These are phyloP conservation scores for Exserohilum turcica DNA, from an alignment of 2,329 filamentous ascomycete species.

Conservation along the genomic window DNA sequence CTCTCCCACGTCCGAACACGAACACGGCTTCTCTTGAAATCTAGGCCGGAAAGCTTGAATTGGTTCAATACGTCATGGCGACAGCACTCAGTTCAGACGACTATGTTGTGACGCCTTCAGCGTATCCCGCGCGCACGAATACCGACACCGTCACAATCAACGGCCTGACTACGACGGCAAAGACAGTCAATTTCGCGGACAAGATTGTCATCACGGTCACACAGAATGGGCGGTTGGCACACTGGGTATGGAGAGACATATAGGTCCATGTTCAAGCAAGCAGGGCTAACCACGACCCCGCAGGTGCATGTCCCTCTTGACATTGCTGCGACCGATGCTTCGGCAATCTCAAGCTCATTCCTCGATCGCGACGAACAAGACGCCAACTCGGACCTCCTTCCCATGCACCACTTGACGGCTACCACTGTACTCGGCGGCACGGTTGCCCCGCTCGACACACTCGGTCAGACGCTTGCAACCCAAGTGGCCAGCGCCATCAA, in stretches of 20 bases:
- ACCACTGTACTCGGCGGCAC: constrained; percentile 86
- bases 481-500: constrained; percentile 84
- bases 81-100: constrained; percentile 13
- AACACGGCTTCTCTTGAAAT: too few species aligned
- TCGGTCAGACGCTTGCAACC: constrained; percentile 86
- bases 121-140: constrained; percentile 71
- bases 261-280: neutral
- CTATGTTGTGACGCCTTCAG: constrained; percentile 44
- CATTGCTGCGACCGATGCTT: constrained; percentile 69
- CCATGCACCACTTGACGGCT: constrained; percentile 80
- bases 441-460: constrained; percentile 74
- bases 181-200: constrained; percentile 77
- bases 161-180: constrained; percentile 72
- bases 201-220: constrained; percentile 89
- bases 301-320: constrained; percentile 80
- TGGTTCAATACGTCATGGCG: constrained; percentile 9
- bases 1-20: too few species aligned
- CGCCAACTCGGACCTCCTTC: constrained; percentile 61
- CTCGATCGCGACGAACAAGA: constrained; percentile 53
- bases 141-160: constrained; percentile 64
- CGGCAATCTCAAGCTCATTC: constrained; percentile 53
- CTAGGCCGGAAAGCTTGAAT: too few species aligned
- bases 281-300: neutral
- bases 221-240: constrained; percentile 81
- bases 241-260: constrained; percentile 72